phyloP scores from a whole-genome alignment of 2,329 filamentous ascomycete species.

The Beauveria medogensis region DNA sequence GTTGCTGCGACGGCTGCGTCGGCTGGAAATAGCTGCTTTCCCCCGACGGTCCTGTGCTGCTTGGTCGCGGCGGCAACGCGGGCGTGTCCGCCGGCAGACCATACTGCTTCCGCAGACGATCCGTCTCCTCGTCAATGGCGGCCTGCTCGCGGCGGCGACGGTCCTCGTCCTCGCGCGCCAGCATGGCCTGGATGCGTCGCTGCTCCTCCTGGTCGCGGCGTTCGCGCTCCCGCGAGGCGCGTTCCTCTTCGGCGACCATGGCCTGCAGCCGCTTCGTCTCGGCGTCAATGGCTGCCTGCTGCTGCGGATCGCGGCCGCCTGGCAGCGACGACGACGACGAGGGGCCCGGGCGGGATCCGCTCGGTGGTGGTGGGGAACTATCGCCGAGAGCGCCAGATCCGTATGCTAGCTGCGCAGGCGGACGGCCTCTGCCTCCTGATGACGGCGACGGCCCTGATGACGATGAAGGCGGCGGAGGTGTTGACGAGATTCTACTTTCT shows the following conservation, averaged over 20 bases:
- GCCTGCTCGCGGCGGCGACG: conserved; percentile 39
- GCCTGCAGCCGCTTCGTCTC: conserved; percentile 68
- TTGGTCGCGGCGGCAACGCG: conserved; percentile 7
- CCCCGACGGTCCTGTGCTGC: conserved; percentile 2
- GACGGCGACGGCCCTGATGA: conserved; percentile 11
- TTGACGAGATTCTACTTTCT: conserved; percentile 6
- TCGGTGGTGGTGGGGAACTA: conserved; percentile 34
- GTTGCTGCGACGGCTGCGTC: conserved; percentile 1
- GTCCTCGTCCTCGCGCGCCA: conserved; percentile 59
- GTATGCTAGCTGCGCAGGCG: conserved; percentile 15
- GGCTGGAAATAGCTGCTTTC: not conserved
- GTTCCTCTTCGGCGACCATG: conserved; percentile 42
- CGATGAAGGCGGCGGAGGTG: conserved; percentile 32
- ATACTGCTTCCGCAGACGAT: conserved; percentile 63
- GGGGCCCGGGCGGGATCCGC: conserved; percentile 31
- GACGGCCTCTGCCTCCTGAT: conserved; percentile 18
- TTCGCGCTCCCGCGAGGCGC: conserved; percentile 46
- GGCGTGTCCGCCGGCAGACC: conserved; percentile 35
- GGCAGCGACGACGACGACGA: conserved; percentile 26
- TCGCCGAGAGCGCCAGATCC: conserved; percentile 12
- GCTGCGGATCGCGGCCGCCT: conserved; percentile 16
- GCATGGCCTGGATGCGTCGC: conserved; percentile 52
- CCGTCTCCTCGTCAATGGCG: conserved; percentile 71
- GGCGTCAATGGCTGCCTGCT: conserved; percentile 49
- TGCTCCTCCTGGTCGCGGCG: conserved; percentile 47